These are phyloP conservation scores for Saitoella complicata DNA, from an alignment of 805 yeast species.

Conservation along the genomic window DNA sequence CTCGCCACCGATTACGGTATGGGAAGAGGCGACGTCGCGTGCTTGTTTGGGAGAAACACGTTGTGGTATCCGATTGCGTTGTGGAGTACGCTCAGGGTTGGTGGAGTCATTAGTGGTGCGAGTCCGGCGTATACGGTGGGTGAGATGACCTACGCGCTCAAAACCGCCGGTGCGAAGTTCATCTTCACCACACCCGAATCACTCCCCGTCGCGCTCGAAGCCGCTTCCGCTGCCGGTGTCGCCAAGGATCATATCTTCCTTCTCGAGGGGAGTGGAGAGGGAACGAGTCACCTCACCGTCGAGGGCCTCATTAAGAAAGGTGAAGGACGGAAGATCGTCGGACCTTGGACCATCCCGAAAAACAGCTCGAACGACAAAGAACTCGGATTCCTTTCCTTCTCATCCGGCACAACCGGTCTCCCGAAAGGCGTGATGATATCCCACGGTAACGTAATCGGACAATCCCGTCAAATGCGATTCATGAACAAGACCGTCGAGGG, in stretches of 20 bases:
- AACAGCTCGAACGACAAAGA: too few species aligned
- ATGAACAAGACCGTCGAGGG: too few species aligned
- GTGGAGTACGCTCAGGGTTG: constrained; percentile 15
- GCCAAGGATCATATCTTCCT: constrained; percentile 3
- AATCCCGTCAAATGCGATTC: too few species aligned
- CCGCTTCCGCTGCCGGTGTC: constrained; percentile 4
- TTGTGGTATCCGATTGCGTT: constrained; percentile 4
- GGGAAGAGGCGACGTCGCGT: too few species aligned
- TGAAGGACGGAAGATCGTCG: too few species aligned
- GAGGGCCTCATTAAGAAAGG: not conserved
- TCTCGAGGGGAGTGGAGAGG: not conserved
- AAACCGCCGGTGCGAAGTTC: constrained; percentile 6
- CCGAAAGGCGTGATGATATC: too few species aligned
- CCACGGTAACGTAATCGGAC: too few species aligned
- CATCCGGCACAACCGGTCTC: too few species aligned
- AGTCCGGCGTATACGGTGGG: constrained; percentile 20
- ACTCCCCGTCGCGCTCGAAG: constrained; percentile 6
- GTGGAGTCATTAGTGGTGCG: constrained; percentile 21
- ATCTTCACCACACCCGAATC: constrained; percentile 5
- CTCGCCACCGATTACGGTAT: too few species aligned
- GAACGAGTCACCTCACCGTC: not conserved
- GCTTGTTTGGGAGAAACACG: not conserved
- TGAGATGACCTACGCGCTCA: constrained; percentile 20
- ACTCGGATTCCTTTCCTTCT: too few species aligned
- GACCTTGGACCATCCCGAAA: too few species aligned